A percentile compares a stretch with the other conserved stretches of the same genome.
phyloP scores from a whole-genome alignment of 73 alveolate genomes.

The Vitrella brassicaformis region DNA sequence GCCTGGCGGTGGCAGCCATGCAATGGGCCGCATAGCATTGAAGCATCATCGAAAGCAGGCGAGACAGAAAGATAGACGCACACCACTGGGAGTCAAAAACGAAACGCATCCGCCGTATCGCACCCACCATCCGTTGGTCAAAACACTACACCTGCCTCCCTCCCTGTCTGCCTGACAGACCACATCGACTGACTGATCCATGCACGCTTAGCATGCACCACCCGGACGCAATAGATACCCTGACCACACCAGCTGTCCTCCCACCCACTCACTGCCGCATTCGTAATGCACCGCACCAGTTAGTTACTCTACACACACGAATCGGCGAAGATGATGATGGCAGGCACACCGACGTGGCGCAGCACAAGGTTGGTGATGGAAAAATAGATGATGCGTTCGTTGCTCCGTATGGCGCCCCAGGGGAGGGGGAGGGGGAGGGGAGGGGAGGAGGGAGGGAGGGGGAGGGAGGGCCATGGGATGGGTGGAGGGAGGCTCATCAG shows the following conservation, averaged over 20 bases:
- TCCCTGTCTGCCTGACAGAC: too few species aligned
- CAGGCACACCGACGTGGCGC: too few species aligned
- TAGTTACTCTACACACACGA: not conserved
- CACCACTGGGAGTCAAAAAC: too few species aligned
- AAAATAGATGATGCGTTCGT: not conserved
- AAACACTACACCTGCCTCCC: too few species aligned
- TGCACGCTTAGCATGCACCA: not conserved
- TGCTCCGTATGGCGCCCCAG: not conserved
- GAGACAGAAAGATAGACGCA: too few species aligned
- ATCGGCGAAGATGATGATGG: too few species aligned
- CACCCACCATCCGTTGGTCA: too few species aligned
- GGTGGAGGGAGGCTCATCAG: constrained; percentile 4
- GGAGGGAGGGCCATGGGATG: not conserved
- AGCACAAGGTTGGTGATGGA: too few species aligned
- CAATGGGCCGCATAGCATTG: too few species aligned
- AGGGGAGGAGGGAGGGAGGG: not conserved
- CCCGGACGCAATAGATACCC: not conserved
- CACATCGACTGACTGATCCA: not conserved
- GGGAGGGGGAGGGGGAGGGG: not conserved
- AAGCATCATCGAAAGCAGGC: too few species aligned
- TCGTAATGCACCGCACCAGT: not conserved
- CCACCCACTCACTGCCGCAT: not conserved
- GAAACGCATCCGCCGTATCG: too few species aligned
- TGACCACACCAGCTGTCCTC: not conserved
- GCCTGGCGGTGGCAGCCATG: too few species aligned